These are phyloP conservation scores for Gelatoporia subvermispora DNA, from an alignment of 768 basidiomycete genomes.

Conservation along the genomic window DNA sequence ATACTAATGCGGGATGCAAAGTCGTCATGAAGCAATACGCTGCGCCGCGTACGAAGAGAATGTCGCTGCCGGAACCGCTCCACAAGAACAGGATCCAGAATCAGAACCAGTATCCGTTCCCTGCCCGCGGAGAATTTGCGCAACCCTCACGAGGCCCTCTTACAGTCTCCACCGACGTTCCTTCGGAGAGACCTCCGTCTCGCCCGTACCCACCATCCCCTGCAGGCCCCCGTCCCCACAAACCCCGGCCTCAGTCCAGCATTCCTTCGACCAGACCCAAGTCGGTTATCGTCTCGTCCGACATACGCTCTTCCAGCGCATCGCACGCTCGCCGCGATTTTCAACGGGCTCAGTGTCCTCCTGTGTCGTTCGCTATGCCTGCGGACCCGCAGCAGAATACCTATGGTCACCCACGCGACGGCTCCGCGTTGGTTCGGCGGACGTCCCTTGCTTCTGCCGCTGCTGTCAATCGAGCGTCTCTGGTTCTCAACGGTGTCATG, in stretches of 20 bases:
- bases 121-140: not conserved
- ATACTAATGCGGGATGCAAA: constrained; percentile 21
- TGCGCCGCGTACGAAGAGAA: constrained; percentile 31
- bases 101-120: not conserved
- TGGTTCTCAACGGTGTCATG: too few species aligned
- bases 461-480: too few species aligned
- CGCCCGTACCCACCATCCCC: constrained; percentile 44
- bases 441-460: too few species aligned
- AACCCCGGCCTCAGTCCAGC: constrained; percentile 18
- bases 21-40: constrained; percentile 38
- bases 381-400: constrained; percentile 2
- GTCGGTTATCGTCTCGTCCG: not conserved
- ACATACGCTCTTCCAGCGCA: not conserved
- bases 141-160: constrained; percentile 28
- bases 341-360: not conserved
- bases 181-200: constrained; percentile 21
- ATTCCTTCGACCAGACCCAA: constrained; percentile 3
- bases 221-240: constrained; percentile 43
- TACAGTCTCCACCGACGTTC: constrained; percentile 15
- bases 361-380: constrained; percentile 6
- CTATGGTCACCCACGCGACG: too few species aligned
- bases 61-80: not conserved
- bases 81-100: too few species aligned
- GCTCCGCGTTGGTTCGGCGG: too few species aligned
- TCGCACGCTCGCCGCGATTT: too few species aligned